Evolutionary conservation across 768 basidiomycete genomes (phyloP), one percentile per base, ranked within the genome.

Genomic region (Naganishia friedmannii): DNA sequence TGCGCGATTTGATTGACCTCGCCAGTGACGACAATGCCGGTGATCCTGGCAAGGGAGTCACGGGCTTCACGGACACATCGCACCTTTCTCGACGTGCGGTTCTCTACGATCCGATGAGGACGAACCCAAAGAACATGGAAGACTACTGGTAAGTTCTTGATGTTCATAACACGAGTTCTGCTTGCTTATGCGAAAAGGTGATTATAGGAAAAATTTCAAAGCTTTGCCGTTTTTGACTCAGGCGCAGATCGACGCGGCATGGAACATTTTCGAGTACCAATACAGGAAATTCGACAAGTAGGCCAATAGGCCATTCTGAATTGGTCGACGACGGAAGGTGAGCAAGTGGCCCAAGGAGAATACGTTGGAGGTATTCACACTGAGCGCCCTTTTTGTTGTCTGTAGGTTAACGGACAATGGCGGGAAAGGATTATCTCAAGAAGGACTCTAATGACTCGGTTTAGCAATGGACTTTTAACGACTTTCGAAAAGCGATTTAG

Each of bases 21-120:
- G 53, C 51, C 23, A 23, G 26, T 34, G 66, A 67, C 66, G 32
- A 67, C 66, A 67, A 55, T 56, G 66, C 29, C 17, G 53, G 31
- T 23, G 66, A 54, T 23, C 2, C 1, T 21, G 53, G 53, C n/a
- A 2, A 29, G 3, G 66, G 66, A 34, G 45, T 21, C 1, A 23
- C 3, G 12, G 45, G 21, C 31, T 54, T 37, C 12, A 5, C 66
- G 34, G 66, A 67, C 28, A 13, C 66, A 8, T 4, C 53, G 31
- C 5, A 23, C 9, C 3, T 67, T 23, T 12, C 37, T 1, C 51
- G 51, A 56, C n/a, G 53, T 4, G 17, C 19, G 21, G 53, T 67
- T 15, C 37, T 67, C 23, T 67, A 37, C n/a, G 53, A 53, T 67
- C 51, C 66, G 34, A 19, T 67, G 31, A 53, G 53, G 53, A 42